Evolutionary conservation across 2,329 filamentous ascomycete genomes (phyloP).

Genomic region (Raffaelea albimanens): DNA sequence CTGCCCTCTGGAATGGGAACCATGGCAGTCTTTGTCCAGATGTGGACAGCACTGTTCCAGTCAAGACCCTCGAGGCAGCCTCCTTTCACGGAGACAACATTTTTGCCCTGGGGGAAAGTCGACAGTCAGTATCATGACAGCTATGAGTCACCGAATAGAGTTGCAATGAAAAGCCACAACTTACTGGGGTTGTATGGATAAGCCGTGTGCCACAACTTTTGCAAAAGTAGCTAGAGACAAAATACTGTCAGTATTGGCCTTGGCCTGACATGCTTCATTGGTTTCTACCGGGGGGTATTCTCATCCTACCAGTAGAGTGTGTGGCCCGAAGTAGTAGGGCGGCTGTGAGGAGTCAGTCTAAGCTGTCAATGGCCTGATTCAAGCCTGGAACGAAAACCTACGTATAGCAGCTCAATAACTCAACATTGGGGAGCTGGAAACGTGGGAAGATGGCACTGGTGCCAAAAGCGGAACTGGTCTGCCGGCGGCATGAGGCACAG

Average conservation of each 20-base stretch:
- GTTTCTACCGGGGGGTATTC: too few relatives aligned
- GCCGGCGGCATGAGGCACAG: constrained; percentile 14
- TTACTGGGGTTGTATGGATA: constrained; percentile 49
- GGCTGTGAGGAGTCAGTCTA: constrained; percentile 26
- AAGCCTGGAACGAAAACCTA: constrained; percentile 21
- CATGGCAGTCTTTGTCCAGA: constrained; percentile 60
- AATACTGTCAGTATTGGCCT: neutral
- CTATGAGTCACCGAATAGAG: too few relatives aligned
- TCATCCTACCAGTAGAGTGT: constrained; percentile 44
- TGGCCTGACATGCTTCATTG: neutral
- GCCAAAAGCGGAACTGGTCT: constrained; percentile 43
- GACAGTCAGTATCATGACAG: too few relatives aligned
- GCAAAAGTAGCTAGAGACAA: constrained; percentile 49
- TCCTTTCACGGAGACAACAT: constrained; percentile 56
- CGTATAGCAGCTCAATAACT: constrained; percentile 45
- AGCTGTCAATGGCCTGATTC: neutral
- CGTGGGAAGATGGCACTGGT: constrained; percentile 60
- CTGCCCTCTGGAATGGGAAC: constrained; percentile 58
- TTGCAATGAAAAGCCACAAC: neutral
- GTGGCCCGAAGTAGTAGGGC: constrained; percentile 46
- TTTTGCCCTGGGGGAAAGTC: constrained; percentile 35
- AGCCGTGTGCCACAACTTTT: constrained; percentile 56
- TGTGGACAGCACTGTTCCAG: constrained; percentile 52
- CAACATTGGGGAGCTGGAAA: constrained; percentile 45
- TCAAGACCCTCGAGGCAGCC: constrained; percentile 56